These are phyloP conservation scores for Pichia terricola DNA, from an alignment of 1,139 yeast species.

Conservation along the genomic window DNA sequence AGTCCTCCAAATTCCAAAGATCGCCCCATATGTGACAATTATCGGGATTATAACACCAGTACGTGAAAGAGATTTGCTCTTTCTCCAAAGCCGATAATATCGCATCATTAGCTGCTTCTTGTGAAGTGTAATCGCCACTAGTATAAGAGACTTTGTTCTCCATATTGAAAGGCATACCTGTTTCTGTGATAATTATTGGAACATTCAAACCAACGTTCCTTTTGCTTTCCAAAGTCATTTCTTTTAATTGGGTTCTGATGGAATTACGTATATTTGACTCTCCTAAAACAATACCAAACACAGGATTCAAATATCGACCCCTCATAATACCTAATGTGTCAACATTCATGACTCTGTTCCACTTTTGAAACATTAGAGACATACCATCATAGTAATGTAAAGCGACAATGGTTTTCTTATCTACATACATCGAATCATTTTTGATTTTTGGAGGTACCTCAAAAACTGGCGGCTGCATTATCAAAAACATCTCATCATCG, in stretches of 20 bases:
- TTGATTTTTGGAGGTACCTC: conserved; percentile 66
- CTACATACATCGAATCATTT: conserved; percentile 42
- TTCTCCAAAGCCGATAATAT: conserved; percentile 69
- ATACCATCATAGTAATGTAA: conserved; percentile 93
- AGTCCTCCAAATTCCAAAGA: conserved; percentile 86
- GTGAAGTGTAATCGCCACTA: conserved; percentile 58
- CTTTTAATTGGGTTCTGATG: conserved; percentile 53
- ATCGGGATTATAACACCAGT: conserved; percentile 73
- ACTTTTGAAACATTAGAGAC: conserved; percentile 76
- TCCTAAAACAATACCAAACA: conserved; percentile 71
- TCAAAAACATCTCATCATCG: conserved; percentile 41
- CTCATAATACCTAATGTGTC: conserved; percentile 89
- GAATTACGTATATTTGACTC: conserved; percentile 69
- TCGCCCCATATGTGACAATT: conserved; percentile 84
- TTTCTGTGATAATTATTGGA: conserved; percentile 79
- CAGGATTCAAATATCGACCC: conserved; percentile 63
- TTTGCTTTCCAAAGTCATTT: conserved; percentile 54
- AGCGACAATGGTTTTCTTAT: conserved; percentile 58
- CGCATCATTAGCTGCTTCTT: conserved; percentile 79
- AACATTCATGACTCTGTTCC: conserved; percentile 61
- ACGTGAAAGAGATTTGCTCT: conserved; percentile 59
- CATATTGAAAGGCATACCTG: conserved; percentile 98
- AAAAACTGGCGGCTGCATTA: conserved; percentile 79
- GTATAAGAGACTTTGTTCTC: conserved; percentile 60
- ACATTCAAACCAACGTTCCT: conserved; percentile 45